Base-by-base conservation (phyloP, 169 alveolate genomes). In the Plasmodium sp. region DNA sequence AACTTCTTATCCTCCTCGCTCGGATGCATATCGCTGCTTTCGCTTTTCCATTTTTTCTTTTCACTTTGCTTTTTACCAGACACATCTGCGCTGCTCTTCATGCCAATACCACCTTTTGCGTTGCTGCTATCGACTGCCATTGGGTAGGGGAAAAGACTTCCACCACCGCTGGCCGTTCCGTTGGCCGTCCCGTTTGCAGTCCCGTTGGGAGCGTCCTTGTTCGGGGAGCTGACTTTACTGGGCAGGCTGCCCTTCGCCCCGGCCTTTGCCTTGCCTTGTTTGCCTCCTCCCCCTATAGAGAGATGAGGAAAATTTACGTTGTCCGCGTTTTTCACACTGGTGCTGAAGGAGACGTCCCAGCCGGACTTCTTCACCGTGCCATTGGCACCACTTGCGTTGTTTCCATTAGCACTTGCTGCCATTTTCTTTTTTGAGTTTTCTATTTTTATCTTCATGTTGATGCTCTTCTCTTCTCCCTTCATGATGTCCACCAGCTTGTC, bases 401-500 rank as follows among this genome's bases (percentile, higher is more conserved):
- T 84, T 67, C 22, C 74, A 34, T 41, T 84, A n/a, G 58, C 72
- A 18, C n/a, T 62, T 34, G 62, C 81, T 48, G 45, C 45, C 67
- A 51, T 33, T 48, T 77, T 86, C 41, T 86, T 86, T 71, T 86
- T 86, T 0, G 93, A 27, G 45, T 86, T 86, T 36, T 86, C 93
- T 5, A 86, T 75, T 86, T 86, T 86, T 14, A 86, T 86, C 45
- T 77, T 33, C 93, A 86, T 86, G 34, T 86, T 86, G 75, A 86
- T 31, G 10, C 67, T 86, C 67, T 75, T 74, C 67, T 86, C 81
- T 86, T 86, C 93, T 9, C 86, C 93, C 56, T 86, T 86, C 93
- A 86, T 86, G 33, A 86, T 86, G 27, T 86, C 93, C 18, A 88
- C 90, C 36, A 80, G 73, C 67, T 77, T 88, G 22, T 88, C 94